Percentiles rank a stretch among this genome's conserved stretches.
phyloP scores from a whole-genome alignment of 1,139 yeast species.

The Geotrichum klebahnii region DNA sequence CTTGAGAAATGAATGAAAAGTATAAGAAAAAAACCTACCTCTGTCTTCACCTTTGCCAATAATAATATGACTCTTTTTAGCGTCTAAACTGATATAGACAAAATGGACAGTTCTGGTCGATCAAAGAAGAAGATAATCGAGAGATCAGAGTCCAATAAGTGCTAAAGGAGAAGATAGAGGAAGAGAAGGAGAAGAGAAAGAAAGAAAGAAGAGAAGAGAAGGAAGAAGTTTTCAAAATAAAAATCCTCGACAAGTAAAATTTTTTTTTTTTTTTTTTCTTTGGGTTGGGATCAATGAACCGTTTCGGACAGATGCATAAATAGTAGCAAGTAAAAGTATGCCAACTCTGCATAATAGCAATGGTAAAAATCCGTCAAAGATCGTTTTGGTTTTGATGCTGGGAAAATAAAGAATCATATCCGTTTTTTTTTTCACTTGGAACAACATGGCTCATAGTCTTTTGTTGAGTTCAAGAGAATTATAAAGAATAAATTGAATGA shows the following conservation, averaged over 20 bases:
- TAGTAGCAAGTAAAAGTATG: no score
- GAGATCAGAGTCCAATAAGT: conserved; percentile 10
- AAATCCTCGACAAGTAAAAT: neutral
- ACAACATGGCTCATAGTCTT: no score
- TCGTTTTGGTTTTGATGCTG: no score
- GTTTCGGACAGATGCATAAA: conserved; percentile 5
- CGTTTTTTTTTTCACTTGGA: no score
- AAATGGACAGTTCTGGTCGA: conserved; percentile 10
- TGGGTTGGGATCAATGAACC: conserved; percentile 6
- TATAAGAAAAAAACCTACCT: conserved; percentile 10
- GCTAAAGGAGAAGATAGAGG: conserved; percentile 21
- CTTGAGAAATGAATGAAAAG: neutral
- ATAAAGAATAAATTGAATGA: no score
- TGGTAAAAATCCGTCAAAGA: neutral
- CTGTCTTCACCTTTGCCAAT: conserved; percentile 9
- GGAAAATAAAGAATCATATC: no score
- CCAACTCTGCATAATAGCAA: no score
- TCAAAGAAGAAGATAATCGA: neutral
- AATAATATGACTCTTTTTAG: conserved; percentile 2
- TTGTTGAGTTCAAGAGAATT: no score
- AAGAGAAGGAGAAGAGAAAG: conserved; percentile 9
- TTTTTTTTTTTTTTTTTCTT: neutral
- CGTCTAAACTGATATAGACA: conserved; percentile 9
- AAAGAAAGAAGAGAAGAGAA: conserved; percentile 1
- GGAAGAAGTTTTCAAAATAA: conserved; percentile 6